A percentile compares a stretch with the other conserved stretches of the same genome.
phyloP scores from a whole-genome alignment of 306 rosid species.

The Fragaria vesca region DNA sequence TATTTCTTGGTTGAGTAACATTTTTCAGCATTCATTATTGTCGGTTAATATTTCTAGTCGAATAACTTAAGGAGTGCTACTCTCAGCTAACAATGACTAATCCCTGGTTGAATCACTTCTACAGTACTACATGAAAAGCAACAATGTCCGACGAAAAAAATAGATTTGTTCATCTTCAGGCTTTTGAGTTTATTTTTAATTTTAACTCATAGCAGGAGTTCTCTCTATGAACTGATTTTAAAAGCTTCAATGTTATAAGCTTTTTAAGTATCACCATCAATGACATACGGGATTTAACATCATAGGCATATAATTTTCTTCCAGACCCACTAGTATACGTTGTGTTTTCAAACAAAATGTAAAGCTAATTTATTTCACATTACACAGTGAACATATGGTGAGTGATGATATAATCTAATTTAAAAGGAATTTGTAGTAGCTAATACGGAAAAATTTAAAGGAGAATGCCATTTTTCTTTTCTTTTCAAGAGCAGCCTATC shows the following conservation, averaged over 20 bases:
- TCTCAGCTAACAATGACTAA: slow-evolving; percentile 4
- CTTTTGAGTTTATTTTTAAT: not conserved
- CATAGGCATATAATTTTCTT: not conserved
- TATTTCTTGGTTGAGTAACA: not conserved
- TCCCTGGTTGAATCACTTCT: not conserved
- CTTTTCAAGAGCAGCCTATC: not conserved
- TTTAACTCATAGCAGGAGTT: not conserved
- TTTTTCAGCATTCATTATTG: not conserved
- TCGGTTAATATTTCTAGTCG: not conserved
- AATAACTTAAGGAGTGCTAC: not conserved
- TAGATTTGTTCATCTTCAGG: not conserved
- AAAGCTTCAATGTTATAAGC: not conserved
- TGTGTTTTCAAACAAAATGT: not conserved
- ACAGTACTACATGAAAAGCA: not conserved
- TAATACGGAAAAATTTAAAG: not conserved
- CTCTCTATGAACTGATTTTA: not conserved
- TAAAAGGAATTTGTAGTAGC: not conserved
- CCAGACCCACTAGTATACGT: not conserved
- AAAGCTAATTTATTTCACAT: not conserved
- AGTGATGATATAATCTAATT: not conserved
- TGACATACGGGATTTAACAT: not conserved
- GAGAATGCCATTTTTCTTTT: not conserved
- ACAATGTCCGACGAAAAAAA: not conserved
- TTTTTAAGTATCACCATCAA: not conserved
- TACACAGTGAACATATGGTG: not conserved